These are phyloP conservation scores for Panaeolus papilionaceus DNA, from an alignment of 768 basidiomycete species.

Conservation along the genomic window DNA sequence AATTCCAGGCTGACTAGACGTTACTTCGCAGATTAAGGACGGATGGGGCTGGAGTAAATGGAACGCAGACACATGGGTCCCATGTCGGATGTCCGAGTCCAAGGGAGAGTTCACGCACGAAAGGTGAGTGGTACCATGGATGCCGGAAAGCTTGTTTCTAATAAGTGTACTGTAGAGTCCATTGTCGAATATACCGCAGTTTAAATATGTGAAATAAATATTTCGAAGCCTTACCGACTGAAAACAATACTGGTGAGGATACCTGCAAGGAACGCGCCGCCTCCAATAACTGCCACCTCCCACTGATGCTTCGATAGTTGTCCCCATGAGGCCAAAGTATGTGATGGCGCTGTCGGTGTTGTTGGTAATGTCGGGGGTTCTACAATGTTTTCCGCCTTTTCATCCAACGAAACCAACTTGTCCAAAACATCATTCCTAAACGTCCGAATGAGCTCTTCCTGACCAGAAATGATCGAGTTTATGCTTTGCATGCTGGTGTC, in stretches of 20 bases:
- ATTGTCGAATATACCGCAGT: constrained; percentile 59
- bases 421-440: constrained; percentile 32
- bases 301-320: constrained; percentile 30
- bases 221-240: constrained; percentile 32
- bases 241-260: constrained; percentile 38
- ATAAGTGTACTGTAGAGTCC: constrained; percentile 43
- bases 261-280: constrained; percentile 44
- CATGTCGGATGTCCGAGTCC: constrained; percentile 45
- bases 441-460: constrained; percentile 41
- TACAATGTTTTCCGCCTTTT: constrained; percentile 13
- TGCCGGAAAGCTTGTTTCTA: not conserved
- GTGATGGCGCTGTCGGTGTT: not conserved
- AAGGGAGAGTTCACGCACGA: constrained; percentile 55
- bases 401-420: constrained; percentile 21
- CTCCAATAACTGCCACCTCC: constrained; percentile 40
- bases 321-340: not conserved
- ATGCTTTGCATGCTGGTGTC: constrained; percentile 56
- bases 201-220: constrained; percentile 43
- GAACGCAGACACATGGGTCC: constrained; percentile 56
- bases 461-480: constrained; percentile 52
- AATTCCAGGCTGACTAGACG: not conserved
- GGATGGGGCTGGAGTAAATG: constrained; percentile 74
- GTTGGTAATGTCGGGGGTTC: not conserved
- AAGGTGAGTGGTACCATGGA: constrained; percentile 36
- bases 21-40: constrained; percentile 56